A percentile compares a stretch with the other conserved stretches of the same genome.
Evolutionary conservation across 208 protist species (phyloP).

Genomic region (Leishmania braziliensis): DNA sequence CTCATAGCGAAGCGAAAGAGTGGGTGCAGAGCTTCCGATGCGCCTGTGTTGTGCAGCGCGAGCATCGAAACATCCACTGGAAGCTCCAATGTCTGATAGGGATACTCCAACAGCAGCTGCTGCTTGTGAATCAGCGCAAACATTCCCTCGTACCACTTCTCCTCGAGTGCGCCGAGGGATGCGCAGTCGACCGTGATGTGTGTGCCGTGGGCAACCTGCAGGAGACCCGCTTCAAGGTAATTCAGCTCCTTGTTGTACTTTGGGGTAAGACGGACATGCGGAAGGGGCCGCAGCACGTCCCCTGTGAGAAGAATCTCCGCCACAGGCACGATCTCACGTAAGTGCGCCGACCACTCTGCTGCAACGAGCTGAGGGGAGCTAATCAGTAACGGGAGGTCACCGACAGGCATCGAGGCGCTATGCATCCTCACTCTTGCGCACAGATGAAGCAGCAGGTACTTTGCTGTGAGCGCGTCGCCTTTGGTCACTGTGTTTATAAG

Average conservation of each 20-base stretch:
- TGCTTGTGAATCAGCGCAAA: constrained; percentile 72
- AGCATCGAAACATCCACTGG: constrained; percentile 69
- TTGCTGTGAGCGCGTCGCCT: constrained; percentile 61
- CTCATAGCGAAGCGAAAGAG: constrained; percentile 51
- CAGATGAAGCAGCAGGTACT: constrained; percentile 82
- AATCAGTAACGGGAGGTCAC: constrained; percentile 79
- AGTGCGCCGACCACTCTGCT: constrained; percentile 39
- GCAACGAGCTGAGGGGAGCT: constrained; percentile 31
- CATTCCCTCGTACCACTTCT: constrained; percentile 48
- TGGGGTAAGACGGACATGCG: constrained; percentile 33
- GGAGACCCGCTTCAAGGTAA: constrained; percentile 60
- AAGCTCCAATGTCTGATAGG: constrained; percentile 67
- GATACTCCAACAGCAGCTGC: constrained; percentile 65
- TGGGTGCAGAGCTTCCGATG: constrained; percentile 17
- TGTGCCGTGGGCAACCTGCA: constrained; percentile 84
- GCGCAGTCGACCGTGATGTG: constrained; percentile 79
- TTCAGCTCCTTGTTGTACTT: constrained; percentile 55
- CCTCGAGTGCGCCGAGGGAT: constrained; percentile 18
- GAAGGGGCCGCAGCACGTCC: constrained; percentile 11
- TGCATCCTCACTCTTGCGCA: constrained; percentile 53
- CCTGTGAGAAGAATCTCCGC: constrained; percentile 51
- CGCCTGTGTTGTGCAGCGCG: constrained; percentile 32
- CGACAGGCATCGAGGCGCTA: constrained; percentile 56
- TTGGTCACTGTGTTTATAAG: constrained; percentile 39
- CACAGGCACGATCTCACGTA: constrained; percentile 54